phyloP scores from a whole-genome alignment of 2,329 filamentous ascomycete species.

The Alternaria sp. region DNA sequence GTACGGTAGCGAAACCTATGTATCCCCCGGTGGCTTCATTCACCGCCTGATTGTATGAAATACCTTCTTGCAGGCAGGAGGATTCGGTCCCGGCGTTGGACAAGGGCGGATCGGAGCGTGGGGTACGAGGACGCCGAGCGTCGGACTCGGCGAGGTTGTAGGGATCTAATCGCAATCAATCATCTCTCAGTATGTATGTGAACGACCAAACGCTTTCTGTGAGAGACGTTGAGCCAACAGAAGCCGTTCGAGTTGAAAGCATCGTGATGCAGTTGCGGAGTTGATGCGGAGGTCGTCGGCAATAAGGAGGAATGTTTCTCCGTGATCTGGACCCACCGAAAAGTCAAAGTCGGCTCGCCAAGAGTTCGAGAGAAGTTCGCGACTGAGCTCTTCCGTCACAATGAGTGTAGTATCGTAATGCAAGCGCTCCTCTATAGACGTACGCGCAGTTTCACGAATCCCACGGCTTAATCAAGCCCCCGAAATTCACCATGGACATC shows the following conservation, averaged over 20 bases:
- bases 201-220: neutral
- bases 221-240: neutral
- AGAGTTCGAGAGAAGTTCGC: slow-evolving; percentile 24
- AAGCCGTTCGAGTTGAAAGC: neutral
- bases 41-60: neutral
- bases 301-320: slow-evolving; percentile 9
- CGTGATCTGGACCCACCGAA: slow-evolving; percentile 20
- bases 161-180: neutral
- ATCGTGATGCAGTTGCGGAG: slow-evolving; percentile 4
- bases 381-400: slow-evolving; percentile 7
- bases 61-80: neutral
- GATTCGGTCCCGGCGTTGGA: neutral
- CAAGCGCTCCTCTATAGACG: slow-evolving; percentile 22
- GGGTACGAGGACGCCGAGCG: neutral
- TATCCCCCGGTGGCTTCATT: neutral
- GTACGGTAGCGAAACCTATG: neutral
- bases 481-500: slow-evolving; percentile 74
- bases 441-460: slow-evolving; percentile 12
- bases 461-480: neutral
- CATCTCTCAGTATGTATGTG: neutral
- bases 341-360: slow-evolving; percentile 22
- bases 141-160: neutral
- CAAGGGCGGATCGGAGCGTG: neutral
- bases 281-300: slow-evolving; percentile 13
- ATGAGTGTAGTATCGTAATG: slow-evolving; percentile 17